Percentiles rank a stretch among this genome's conserved stretches.
phyloP scores from a whole-genome alignment of 139 green algal genomes.

The Tetraselmis striata region DNA sequence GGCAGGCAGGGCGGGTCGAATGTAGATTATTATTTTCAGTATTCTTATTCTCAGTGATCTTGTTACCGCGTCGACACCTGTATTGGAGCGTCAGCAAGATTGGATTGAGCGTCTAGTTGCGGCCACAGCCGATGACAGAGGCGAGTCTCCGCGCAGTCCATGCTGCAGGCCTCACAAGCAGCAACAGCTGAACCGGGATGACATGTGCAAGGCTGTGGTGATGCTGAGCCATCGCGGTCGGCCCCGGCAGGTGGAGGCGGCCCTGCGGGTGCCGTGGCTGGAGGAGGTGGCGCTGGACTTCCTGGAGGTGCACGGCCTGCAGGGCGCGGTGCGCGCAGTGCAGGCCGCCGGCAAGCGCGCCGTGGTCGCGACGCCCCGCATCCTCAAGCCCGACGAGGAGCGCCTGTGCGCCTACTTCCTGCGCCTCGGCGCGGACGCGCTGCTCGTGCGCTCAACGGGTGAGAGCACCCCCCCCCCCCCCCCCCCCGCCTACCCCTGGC shows the following conservation, averaged over 20 bases:
- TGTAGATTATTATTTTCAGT: no score
- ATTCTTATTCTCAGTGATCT: no score
- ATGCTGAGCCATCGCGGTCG: no score
- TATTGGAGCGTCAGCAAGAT: no score
- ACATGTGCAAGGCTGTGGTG: no score
- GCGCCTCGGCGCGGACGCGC: constrained; percentile 53
- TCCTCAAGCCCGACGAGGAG: constrained; percentile 76
- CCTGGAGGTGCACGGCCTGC: constrained; percentile 72
- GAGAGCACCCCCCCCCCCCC: background rate
- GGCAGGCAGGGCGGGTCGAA: no score
- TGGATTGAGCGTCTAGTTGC: no score
- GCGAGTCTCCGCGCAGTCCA: no score
- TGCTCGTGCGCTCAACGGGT: constrained; percentile 55
- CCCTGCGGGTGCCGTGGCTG: constrained; percentile 55
- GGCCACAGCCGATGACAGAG: no score
- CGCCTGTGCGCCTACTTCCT: constrained; percentile 70
- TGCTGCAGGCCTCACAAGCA: no score
- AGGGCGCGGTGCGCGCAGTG: constrained; percentile 50
- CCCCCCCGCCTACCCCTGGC: background rate
- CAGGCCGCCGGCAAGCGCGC: constrained; percentile 33
- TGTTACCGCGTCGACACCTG: no score
- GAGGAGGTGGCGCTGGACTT: constrained; percentile 79
- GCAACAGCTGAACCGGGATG: no score
- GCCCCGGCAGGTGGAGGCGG: constrained; percentile 60
- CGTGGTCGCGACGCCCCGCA: constrained; percentile 62